Evolutionary conservation across 2,329 filamentous ascomycete species (phyloP).

Genomic region (Colletotrichum musicola): DNA sequence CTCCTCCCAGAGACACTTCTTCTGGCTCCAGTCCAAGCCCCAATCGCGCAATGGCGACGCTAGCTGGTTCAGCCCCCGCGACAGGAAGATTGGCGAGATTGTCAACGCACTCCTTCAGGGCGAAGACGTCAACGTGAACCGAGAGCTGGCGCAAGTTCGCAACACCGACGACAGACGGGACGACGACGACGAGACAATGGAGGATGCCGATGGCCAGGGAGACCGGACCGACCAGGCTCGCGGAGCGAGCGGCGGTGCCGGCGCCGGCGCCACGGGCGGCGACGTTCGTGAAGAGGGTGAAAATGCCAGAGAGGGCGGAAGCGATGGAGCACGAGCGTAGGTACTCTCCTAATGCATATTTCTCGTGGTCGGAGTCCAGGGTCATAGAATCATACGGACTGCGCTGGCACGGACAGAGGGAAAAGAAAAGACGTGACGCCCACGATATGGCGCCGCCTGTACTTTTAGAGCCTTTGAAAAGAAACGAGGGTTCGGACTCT

Average conservation of each 20-base stretch:
- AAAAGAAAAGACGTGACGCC: slow-evolving; percentile 30
- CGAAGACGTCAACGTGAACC: slow-evolving; percentile 84
- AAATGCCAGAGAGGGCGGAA: slow-evolving; percentile 89
- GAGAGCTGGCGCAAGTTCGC: slow-evolving; percentile 76
- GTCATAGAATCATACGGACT: slow-evolving; percentile 25
- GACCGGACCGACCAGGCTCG: slow-evolving; percentile 68
- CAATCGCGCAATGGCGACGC: slow-evolving; percentile 78
- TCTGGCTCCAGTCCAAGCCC: slow-evolving; percentile 95
- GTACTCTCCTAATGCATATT: slow-evolving; percentile 59
- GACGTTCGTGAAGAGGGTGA: slow-evolving; percentile 93
- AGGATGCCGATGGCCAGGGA: slow-evolving; percentile 78
- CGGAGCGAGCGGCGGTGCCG: slow-evolving; percentile 82
- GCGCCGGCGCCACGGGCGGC: slow-evolving; percentile 87
- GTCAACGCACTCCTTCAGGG: slow-evolving; percentile 88
- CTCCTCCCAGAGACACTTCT: slow-evolving; percentile 90
- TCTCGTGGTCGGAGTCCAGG: slow-evolving; percentile 25
- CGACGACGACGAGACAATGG: slow-evolving; percentile 81
- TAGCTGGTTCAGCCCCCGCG: slow-evolving; percentile 85
- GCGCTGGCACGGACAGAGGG: slow-evolving; percentile 17
- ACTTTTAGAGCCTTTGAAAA: slow-evolving; percentile 44
- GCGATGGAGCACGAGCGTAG: slow-evolving; percentile 99
- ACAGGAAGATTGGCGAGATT: slow-evolving; percentile 88
- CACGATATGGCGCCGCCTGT: slow-evolving; percentile 40
- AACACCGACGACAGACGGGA: slow-evolving; percentile 62
- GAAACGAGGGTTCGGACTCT: slow-evolving; percentile 36